Conservation (phyloP, 257 asterid species). For the Solanum neorickii region DNA sequence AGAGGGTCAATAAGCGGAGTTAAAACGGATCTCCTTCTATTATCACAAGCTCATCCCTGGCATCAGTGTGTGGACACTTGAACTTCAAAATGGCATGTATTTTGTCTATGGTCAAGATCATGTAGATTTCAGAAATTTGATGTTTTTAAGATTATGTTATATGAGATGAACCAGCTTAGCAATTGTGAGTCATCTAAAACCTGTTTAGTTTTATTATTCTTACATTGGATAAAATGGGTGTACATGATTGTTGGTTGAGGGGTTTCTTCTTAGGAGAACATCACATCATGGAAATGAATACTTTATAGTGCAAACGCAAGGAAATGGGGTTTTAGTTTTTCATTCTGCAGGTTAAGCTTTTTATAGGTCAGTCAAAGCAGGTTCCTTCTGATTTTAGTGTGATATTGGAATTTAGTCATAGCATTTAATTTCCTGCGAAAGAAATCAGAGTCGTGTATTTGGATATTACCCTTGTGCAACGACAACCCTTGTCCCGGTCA, state of each 20-base stretch:
- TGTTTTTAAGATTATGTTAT: not conserved
- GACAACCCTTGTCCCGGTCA: not conserved
- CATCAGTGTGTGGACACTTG: not conserved
- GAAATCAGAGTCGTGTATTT: not conserved
- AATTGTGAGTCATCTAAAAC: not conserved
- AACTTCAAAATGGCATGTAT: not conserved
- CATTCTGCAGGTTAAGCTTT: not conserved
- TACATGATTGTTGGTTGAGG: not conserved
- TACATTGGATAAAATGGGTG: not conserved
- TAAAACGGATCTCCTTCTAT: not conserved
- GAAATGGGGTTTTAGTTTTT: not conserved
- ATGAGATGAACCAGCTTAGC: not conserved
- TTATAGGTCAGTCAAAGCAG: not conserved
- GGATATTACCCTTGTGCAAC: not conserved
- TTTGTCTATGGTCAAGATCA: not conserved
- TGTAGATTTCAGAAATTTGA: not conserved
- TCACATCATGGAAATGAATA: not conserved
- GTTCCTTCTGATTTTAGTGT: not conserved
- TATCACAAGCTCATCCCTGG: not conserved
- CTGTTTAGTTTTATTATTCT: not conserved
- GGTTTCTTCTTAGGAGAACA: not conserved
- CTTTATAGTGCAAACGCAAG: not conserved
- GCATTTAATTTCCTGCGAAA: not conserved
- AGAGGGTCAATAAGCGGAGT: not conserved
- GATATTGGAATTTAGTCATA: not conserved